Percentiles rank a stretch among this genome's conserved stretches.
Conservation (phyloP, 192 early-diverging fungal species). For the Linnemannia zychae region DNA sequence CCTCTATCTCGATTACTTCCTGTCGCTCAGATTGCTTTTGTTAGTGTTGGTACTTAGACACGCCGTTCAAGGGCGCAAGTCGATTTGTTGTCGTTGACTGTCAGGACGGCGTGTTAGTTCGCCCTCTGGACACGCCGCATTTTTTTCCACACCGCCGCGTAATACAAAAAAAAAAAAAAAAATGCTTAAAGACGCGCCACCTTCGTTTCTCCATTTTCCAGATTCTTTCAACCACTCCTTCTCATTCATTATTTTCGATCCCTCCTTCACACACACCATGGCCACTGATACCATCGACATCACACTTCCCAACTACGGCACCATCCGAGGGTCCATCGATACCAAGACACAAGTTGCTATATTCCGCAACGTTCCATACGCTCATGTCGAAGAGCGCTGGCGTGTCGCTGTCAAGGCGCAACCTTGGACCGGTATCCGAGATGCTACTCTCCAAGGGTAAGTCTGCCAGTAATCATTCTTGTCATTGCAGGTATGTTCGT, state of each 20-base stretch:
- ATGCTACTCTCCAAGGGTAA: slow-evolving; percentile 40
- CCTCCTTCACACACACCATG: neutral
- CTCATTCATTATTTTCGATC: neutral
- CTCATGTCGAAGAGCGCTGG: slow-evolving; percentile 25
- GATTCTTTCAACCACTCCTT: neutral
- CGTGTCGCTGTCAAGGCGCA: slow-evolving; percentile 30
- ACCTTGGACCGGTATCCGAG: slow-evolving; percentile 30
- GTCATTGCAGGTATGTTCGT: too few relatives aligned
- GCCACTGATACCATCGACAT: slow-evolving; percentile 16
- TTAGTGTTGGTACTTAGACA: too few relatives aligned
- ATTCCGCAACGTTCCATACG: slow-evolving; percentile 36
- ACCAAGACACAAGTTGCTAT: slow-evolving; percentile 10
- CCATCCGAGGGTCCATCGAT: slow-evolving; percentile 16
- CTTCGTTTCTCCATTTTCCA: neutral
- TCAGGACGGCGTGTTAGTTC: too few relatives aligned
- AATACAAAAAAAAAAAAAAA: too few relatives aligned
- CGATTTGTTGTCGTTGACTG: too few relatives aligned
- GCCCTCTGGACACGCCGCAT: too few relatives aligned
- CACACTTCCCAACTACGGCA: slow-evolving; percentile 18
- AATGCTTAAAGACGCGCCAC: neutral
- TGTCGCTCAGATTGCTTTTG: too few relatives aligned
- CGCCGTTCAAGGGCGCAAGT: too few relatives aligned
- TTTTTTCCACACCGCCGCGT: too few relatives aligned
- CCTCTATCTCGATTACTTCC: too few relatives aligned
- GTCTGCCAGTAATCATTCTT: neutral